Conservation (phyloP, 257 asterid species). For the Solanum megistacrolobum region DNA sequence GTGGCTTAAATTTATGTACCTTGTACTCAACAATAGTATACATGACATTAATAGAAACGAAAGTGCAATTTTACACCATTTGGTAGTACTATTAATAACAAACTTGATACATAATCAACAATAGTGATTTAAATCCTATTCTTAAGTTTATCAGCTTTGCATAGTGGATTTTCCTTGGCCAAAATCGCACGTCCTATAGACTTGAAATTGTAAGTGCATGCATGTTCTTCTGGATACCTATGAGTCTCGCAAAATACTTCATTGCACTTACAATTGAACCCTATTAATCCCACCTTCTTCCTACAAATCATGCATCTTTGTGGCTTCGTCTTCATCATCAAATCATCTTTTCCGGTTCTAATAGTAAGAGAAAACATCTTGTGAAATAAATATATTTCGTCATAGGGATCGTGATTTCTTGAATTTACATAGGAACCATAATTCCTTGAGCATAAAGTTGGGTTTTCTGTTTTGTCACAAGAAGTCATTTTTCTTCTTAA, state of each 20-base stretch:
- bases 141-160: not conserved
- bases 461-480: not conserved
- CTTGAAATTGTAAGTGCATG: slow-evolving; percentile 22
- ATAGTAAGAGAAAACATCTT: not conserved
- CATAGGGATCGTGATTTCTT: not conserved
- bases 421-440: not conserved
- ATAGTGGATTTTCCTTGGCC: slow-evolving; percentile 15
- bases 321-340: not conserved
- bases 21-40: not conserved
- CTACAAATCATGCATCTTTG: slow-evolving; percentile 18
- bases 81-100: not conserved
- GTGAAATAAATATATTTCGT: not conserved
- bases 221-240: slow-evolving; percentile 23
- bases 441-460: not conserved
- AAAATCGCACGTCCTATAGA: not conserved
- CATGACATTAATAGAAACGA: not conserved
- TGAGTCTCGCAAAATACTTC: slow-evolving; percentile 16
- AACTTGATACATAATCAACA: not conserved
- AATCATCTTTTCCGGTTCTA: not conserved
- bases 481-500: not conserved
- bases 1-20: no score
- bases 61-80: not conserved
- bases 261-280: slow-evolving; percentile 23
- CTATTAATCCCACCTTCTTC: slow-evolving; percentile 12
- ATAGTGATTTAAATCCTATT: slow-evolving; percentile 4